A percentile compares a stretch with the other conserved stretches of the same genome.
These are phyloP conservation scores for Candida jianshihensis DNA, from an alignment of 805 yeast species.

Conservation along the genomic window DNA sequence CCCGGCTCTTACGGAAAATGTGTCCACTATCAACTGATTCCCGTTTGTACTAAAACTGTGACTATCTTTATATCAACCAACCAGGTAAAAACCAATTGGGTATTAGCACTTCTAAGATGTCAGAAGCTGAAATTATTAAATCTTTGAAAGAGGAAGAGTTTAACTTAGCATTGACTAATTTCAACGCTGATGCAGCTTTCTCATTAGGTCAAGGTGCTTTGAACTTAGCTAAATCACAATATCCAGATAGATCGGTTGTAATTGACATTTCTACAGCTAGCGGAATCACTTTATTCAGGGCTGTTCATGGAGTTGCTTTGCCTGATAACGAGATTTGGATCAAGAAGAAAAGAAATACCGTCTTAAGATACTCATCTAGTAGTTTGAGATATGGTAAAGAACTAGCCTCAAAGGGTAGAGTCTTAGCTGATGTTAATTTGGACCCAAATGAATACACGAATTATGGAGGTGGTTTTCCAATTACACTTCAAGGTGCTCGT, in stretches of 20 bases:
- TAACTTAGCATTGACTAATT: neutral
- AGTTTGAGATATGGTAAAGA: slow-evolving; percentile 41
- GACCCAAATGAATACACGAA: slow-evolving; percentile 39
- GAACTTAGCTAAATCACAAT: slow-evolving; percentile 23
- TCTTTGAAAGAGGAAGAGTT: neutral
- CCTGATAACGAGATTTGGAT: slow-evolving; percentile 53
- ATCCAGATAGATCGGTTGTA: slow-evolving; percentile 24
- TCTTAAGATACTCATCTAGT: slow-evolving; percentile 39
- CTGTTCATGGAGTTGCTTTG: slow-evolving; percentile 24
- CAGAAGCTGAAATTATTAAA: neutral
- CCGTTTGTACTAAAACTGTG: too few relatives aligned
- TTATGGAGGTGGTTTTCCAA: slow-evolving; percentile 54
- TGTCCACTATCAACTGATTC: too few relatives aligned
- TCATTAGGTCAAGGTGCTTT: slow-evolving; percentile 36
- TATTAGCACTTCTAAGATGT: neutral
- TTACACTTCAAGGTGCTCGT: slow-evolving; percentile 25
- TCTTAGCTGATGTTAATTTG: slow-evolving; percentile 33
- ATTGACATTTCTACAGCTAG: slow-evolving; percentile 40
- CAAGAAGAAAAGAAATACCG: slow-evolving; percentile 41
- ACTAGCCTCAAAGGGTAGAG: slow-evolving; percentile 28
- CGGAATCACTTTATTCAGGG: slow-evolving; percentile 43
- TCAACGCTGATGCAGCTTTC: slow-evolving; percentile 28
- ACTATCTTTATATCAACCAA: too few relatives aligned
- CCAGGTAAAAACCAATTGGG: too few relatives aligned
- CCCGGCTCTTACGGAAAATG: too few relatives aligned